Percentiles rank a stretch among this genome's conserved stretches.
phyloP scores from a whole-genome alignment of 1,139 yeast genomes.

The Suhomyces ambrosiae region DNA sequence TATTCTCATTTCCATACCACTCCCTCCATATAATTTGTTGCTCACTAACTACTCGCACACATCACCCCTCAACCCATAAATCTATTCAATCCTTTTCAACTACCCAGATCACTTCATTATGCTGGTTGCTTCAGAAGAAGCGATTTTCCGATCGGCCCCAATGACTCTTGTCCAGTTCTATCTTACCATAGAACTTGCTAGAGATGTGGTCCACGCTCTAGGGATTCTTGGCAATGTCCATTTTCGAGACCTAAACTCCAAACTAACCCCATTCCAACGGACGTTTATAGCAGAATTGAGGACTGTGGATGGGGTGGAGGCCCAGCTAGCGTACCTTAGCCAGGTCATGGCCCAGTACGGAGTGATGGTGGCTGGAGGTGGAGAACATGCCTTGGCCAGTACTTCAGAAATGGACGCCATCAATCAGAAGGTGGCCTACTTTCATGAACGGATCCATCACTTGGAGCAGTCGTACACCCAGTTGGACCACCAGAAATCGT shows the following conservation, averaged over 20 bases:
- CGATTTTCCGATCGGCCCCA: slow-evolving; percentile 71
- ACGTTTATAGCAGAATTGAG: slow-evolving; percentile 84
- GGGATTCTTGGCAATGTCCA: slow-evolving; percentile 86
- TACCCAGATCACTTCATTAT: too few relatives aligned
- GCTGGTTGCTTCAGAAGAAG: slow-evolving; percentile 21
- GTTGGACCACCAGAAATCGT: slow-evolving; percentile 18
- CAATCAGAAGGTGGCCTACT: slow-evolving; percentile 17
- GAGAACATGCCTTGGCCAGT: slow-evolving; percentile 17
- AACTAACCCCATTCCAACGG: slow-evolving; percentile 80
- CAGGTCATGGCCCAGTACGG: slow-evolving; percentile 20
- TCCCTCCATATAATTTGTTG: too few relatives aligned
- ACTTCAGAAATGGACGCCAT: slow-evolving; percentile 24
- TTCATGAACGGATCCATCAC: slow-evolving; percentile 24
- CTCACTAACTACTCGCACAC: too few relatives aligned
- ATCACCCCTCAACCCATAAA: too few relatives aligned
- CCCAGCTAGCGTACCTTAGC: slow-evolving; percentile 30
- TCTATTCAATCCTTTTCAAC: too few relatives aligned
- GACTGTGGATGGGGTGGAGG: slow-evolving; percentile 39
- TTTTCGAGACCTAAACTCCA: slow-evolving; percentile 83
- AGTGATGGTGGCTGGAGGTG: slow-evolving; percentile 10
- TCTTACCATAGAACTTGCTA: slow-evolving; percentile 85
- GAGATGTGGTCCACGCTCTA: slow-evolving; percentile 79
- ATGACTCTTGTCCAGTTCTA: slow-evolving; percentile 92
- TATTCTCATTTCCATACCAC: too few relatives aligned
- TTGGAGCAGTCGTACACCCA: slow-evolving; percentile 24